Conservation (phyloP, 2,329 filamentous ascomycete genomes). For the Fusarium lateritium region DNA sequence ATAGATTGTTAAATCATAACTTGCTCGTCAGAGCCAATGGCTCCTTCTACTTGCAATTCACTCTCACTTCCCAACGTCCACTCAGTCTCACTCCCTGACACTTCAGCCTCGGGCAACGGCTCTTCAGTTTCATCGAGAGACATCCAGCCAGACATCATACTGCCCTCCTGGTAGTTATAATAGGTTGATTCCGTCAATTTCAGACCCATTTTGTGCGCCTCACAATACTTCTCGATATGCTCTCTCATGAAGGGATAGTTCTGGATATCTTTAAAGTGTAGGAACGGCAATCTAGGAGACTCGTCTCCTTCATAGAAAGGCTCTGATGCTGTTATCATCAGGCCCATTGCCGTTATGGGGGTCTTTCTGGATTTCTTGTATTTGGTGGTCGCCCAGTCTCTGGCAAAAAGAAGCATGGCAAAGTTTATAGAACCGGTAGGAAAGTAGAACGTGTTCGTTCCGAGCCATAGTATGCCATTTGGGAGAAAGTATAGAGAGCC, state of each 20-base stretch:
- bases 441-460: constrained; percentile 5
- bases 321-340: constrained; percentile 13
- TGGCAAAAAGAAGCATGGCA: constrained; percentile 8
- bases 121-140: background rate
- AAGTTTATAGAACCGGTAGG: background rate
- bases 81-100: no score
- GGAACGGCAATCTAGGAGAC: background rate
- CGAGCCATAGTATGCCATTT: constrained; percentile 15
- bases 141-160: background rate
- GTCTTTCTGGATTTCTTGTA: background rate
- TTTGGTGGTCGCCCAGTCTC: constrained; percentile 3
- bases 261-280: constrained; percentile 9
- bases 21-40: background rate
- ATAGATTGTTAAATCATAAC: background rate
- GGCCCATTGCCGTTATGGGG: constrained; percentile 15
- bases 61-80: no score
- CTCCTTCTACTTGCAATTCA: background rate
- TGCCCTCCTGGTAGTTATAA: background rate
- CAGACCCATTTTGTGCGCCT: constrained; percentile 4
- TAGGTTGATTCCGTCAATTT: constrained; percentile 2
- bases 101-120: no score
- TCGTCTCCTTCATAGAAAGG: constrained; percentile 12
- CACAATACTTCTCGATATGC: constrained; percentile 7
- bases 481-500: constrained; percentile 15
- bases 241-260: background rate